Evolutionary conservation across 2,329 filamentous ascomycete genomes (phyloP).

Genomic region (Fusarium brevicatenulatum): DNA sequence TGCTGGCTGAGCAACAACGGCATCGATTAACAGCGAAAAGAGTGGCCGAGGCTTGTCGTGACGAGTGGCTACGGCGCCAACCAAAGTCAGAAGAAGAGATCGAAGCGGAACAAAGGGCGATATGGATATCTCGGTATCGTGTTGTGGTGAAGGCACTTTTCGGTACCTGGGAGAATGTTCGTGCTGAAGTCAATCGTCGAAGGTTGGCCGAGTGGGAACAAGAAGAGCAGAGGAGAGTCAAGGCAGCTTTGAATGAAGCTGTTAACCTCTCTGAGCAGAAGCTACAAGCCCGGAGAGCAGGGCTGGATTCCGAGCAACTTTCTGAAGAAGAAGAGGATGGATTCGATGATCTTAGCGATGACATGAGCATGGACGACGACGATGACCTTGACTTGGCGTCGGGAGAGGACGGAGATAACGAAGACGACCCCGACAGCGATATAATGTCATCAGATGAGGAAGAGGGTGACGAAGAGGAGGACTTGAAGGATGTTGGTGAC

Average conservation of each 20-base stretch:
- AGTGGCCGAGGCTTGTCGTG: conserved; percentile 80
- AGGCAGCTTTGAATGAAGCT: conserved; percentile 77
- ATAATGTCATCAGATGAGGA: conserved; percentile 72
- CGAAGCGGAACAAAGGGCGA: conserved; percentile 77
- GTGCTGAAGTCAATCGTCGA: conserved; percentile 67
- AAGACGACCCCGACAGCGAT: conserved; percentile 56
- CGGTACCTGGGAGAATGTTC: conserved; percentile 73
- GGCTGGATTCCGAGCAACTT: conserved; percentile 62
- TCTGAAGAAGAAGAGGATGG: conserved; percentile 58
- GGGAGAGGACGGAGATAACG: conserved; percentile 52
- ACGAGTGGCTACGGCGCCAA: conserved; percentile 78
- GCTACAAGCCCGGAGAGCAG: conserved; percentile 68
- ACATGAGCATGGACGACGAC: conserved; percentile 50
- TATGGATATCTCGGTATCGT: conserved; percentile 75
- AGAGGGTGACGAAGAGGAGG: conserved; percentile 69
- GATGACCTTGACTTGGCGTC: conserved; percentile 49
- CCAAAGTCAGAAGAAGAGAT: conserved; percentile 84
- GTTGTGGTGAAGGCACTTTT: conserved; percentile 69
- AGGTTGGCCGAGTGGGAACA: conserved; percentile 71
- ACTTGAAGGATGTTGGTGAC: conserved; percentile 63
- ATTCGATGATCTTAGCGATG: conserved; percentile 60
- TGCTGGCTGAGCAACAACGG: conserved; percentile 80
- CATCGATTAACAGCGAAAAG: conserved; percentile 83
- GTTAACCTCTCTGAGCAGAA: conserved; percentile 77
- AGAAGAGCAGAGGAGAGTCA: conserved; percentile 71